Base-by-base conservation (phyloP, 106 monocot species). In the Alisma plantagoaquatica region DNA sequence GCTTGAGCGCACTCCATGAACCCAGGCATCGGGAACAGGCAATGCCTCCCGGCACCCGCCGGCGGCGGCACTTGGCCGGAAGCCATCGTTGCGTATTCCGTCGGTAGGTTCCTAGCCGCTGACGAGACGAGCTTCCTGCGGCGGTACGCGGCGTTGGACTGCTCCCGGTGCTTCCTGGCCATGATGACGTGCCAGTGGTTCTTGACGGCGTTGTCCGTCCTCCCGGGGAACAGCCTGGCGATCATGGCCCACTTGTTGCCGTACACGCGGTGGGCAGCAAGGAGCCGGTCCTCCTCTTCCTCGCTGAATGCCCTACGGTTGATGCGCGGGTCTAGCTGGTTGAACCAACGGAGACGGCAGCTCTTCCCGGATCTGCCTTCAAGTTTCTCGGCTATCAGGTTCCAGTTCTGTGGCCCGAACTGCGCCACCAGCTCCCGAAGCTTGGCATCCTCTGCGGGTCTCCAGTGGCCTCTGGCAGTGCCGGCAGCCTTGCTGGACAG, bases 391-490 rank as follows among this genome's bases (percentile, higher is more conserved):
- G 61, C 61, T 2, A 61, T 61, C 20, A 61, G 22, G 35, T 61
- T 61, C 61, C 61, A 61, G 61, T 61, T 61, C 48, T 61, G 47
- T 12, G 61, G 49, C 12, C 61, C 61, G 33, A 17, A 49, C 18
- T 31, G 20, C 12, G 61, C 31, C 1, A 61, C 61, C 18, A 61
- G 61, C 22, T 61, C 61, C 22, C 61, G 48, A 19, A 61, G 61
- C 22, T 49, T 48, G 12, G 47, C 29, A 47, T 61, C 61, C 32
- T 61, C 61, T 0, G 61, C 47, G 2, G 61, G 61, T 15, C 49
- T 61, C 61, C 61, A 61, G 49, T 61, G 61, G 5, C 49, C 61
- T 47, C 61, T 48, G 11, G 73, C n/a, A n/a, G n/a, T n/a, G n/a
- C n/a, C n/a, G n/a, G n/a, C n/a, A n/a, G n/a, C n/a, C n/a, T n/a